Base-by-base conservation (phyloP, 2,329 filamentous ascomycete species). In the Septoria petroselini region DNA sequence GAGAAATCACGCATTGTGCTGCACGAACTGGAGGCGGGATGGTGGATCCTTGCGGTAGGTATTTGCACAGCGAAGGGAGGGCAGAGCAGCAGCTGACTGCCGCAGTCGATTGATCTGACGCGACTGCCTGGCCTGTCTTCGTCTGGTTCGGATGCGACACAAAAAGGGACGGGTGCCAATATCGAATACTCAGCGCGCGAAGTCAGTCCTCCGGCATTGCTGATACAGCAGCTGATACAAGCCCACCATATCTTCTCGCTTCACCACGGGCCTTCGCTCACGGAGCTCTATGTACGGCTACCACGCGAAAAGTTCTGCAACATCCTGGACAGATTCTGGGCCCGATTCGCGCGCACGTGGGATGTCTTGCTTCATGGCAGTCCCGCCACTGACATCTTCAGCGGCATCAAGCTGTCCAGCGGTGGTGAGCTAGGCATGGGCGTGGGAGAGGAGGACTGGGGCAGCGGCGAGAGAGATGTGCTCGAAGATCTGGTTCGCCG, bases 1-100 rank as follows among this genome's bases (percentile, higher is more conserved):
- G 88, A 95, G 62, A 93, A 88, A 73, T 83, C 85, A 41, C 81
- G 91, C 25, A 84, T 96, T 27, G 77, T 97, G 27, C 73, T 96
- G 37, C 83, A 89, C 62, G 90, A 98, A 73, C 72, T 98, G 57
- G 91, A 98, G 68, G 75, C 80, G 12, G 87, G 87, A 23, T 98
- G 93, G 93, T 98, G 94, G 94, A 84, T 97, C 55, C 74, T 97
- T 53, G 91, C 89, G 54, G 90, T 94, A 75, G 65, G 86, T 72
- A 23, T 53, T 19, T 15, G 46, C n/a, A 11, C 17, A n/a, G 14
- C 37, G 31, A 35, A 51, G 47, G 49, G 53, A 18, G 9, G 21
- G 15, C 17, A 15, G 23, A 15, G 15, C n/a, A 7, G 2, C 21
- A 23, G 35, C 58, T 62, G 15, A 60, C 52, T 39, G 42, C 51